A percentile compares a stretch with the other conserved stretches of the same genome.
These are phyloP conservation scores for Phyllostachys edulis DNA, from an alignment of 176 grass and related monocot species.

Conservation along the genomic window DNA sequence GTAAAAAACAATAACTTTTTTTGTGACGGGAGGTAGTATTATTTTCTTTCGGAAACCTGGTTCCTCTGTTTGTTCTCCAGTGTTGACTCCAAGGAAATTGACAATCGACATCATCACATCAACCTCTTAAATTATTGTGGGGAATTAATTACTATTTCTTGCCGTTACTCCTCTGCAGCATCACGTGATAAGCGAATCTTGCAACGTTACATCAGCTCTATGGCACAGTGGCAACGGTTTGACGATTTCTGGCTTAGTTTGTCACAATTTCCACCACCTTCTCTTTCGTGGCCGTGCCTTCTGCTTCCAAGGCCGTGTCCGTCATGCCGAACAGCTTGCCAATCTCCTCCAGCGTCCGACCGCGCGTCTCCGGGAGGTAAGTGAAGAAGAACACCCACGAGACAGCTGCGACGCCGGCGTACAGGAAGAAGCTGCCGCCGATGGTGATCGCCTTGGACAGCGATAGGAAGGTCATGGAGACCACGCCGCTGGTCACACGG, in stretches of 20 bases:
- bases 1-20: no score
- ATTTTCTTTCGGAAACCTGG: no score
- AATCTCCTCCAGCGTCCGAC: conserved; percentile 56
- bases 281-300: background rate
- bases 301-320: background rate
- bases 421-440: conserved; percentile 66
- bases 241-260: background rate
- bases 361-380: conserved; percentile 60
- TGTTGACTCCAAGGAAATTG: background rate
- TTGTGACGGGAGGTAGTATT: no score
- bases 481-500: conserved; percentile 55
- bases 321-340: conserved; percentile 53
- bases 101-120: no score
- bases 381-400: conserved; percentile 54
- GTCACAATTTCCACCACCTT: conserved; percentile 26
- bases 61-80: background rate
- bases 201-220: background rate
- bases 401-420: conserved; percentile 40
- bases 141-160: background rate
- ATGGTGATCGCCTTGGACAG: conserved; percentile 72
- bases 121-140: background rate
- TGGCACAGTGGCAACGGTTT: background rate
- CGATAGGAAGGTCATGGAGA: conserved; percentile 75
- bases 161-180: background rate
- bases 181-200: background rate